These are phyloP conservation scores for Tulasnella sp. DNA, from an alignment of 768 basidiomycete species.

Conservation along the genomic window DNA sequence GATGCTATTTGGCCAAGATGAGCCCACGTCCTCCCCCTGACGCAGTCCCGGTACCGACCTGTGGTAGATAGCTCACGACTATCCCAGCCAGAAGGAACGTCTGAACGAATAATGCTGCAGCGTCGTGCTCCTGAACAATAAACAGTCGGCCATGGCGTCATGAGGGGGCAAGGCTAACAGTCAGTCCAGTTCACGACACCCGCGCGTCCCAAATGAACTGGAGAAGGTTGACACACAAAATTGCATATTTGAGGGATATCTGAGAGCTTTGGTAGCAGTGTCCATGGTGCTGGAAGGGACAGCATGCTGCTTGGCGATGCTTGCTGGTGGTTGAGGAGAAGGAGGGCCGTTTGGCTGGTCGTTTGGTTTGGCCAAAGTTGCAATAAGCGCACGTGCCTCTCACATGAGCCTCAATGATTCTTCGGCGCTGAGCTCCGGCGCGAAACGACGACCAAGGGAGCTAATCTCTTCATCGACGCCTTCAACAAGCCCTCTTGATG, in stretches of 20 bases:
- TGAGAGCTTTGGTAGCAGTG: background rate
- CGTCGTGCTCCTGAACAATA: conserved; percentile 17
- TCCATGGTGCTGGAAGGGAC: background rate
- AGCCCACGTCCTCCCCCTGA: conserved; percentile 1
- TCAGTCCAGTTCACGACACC: background rate
- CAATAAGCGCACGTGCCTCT: conserved; percentile 6
- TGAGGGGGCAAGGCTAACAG: background rate
- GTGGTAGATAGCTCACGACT: conserved; percentile 78
- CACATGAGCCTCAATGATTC: background rate
- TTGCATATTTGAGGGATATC: background rate
- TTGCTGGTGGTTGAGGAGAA: background rate
- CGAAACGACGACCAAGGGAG: background rate
- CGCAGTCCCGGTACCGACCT: conserved; percentile 45
- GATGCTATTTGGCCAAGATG: conserved; percentile 49
- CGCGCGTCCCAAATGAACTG: background rate
- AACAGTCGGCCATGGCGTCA: background rate
- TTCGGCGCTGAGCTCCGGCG: background rate
- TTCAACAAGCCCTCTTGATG: background rate
- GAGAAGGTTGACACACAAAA: background rate
- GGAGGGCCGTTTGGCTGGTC: background rate
- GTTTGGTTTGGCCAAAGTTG: background rate
- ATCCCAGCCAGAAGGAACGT: conserved; percentile 50
- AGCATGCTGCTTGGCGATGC: background rate
- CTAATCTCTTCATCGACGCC: background rate
- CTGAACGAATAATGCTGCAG: conserved; percentile 13